Evolutionary conservation across 139 green algal species (phyloP), one percentile per base, ranked within the genome.

Genomic region (Chlorella sorokiniana): DNA sequence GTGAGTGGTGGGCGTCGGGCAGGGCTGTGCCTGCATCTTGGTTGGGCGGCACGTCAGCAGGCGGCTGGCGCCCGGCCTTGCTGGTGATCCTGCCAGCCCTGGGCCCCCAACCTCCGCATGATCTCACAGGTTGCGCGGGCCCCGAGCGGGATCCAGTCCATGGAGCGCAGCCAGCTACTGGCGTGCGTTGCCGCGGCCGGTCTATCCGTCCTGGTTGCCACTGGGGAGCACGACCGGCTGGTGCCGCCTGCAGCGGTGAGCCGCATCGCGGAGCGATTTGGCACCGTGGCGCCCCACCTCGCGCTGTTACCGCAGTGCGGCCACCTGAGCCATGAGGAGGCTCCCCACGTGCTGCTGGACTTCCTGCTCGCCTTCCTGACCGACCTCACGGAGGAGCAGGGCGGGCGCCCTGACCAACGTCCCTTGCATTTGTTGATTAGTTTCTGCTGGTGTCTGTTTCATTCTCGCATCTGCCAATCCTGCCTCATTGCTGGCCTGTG

Each of bases 241-340:
- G 71, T 88, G 31, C 83, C 89, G 0, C 87, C 86, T 0, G 31
- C 42, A 33, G 87, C 86, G 44, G 61, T 81, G 4, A 64, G 85
- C 42, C 65, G 56, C 2, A 56, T 94, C 23, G 65, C 68, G 0
- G 38, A 56, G 23, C 73, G 88, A 0, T 82, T 95, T 45, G 81
- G 70, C 1, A 45, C 69, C 7, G 67, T 75, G 0, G 61, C 22
- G 31, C 81, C 73, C 14, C 84, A 85, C 9, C 44, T 84, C 4
- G 82, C 72, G 0, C 64, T 95, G 33, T 68, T 97, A 63, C 82
- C 87, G 0, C 79, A 84, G 48, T 95, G 92, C 74, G 94, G 93
- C 3, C 93, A 97, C 79, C 72, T 97, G 41, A 90, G 83, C 0
- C 90, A 96, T 72, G 92, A 84, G 79, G 79, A 84, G 79, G 29